Base-by-base conservation (phyloP, 78 protist species). In the Tieghemostelium lacteum region DNA sequence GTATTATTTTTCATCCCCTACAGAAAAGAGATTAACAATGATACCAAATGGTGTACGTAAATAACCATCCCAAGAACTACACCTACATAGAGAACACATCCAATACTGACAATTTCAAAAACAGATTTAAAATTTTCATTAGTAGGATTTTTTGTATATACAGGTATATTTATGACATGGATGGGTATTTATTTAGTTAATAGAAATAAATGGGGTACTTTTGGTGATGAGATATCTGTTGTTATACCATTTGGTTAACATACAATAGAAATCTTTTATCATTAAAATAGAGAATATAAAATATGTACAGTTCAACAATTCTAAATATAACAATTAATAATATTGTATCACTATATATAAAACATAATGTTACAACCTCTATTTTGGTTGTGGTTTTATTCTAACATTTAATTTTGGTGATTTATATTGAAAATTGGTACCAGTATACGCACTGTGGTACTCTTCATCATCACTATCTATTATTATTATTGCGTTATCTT, bases 151-250 rank as follows among this genome's bases (percentile, higher is more conserved):
- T 69, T 83, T 67, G 91, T 63, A 14, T 83, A 83, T 60, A 39
- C 80, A 22, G 49, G 63, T 26, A 57, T 83, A 29, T 83, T 83
- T 34, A 83, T 83, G 91, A 45, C 77, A 22, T 83, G 91, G 91
- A 83, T 83, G 91, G 91, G 91, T n/a, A 69, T 83, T 19, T 83
- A 69, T 83, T 63, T 83, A 17, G 50, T 33, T 20, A 66, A 83
- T 58, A 57, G 91, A 60, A 83, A 66, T 33, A 70, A 57, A 33
- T 83, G 91, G 91, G 91, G 91, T 45, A 72, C 58, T 39, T 45
- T 52, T 31, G 91, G 91, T 45, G 91, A 83, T 26, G 34, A 54
- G 10, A 55, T 83, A 1, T 83, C 91, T 28, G 58, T 83, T 45
- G 33, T 45, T 0, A 69, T 83, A 14, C 91, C 91, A n/a, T 83